phyloP scores from a whole-genome alignment of 805 yeast genomes.

The Torulaspora gathmanii region DNA sequence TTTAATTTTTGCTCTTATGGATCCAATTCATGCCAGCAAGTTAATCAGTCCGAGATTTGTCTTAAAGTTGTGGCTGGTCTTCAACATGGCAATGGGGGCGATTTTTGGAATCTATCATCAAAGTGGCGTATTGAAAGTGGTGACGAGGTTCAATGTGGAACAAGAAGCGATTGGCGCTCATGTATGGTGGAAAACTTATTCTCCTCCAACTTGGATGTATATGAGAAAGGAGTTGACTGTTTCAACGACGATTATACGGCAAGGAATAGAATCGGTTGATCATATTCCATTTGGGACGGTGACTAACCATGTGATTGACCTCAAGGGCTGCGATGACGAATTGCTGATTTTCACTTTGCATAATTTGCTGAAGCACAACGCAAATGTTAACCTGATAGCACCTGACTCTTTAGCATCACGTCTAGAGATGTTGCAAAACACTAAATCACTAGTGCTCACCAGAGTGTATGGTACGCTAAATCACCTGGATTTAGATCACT shows the following conservation, averaged over 20 bases:
- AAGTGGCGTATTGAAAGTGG: slow-evolving; percentile 76
- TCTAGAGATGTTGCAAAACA: slow-evolving; percentile 3
- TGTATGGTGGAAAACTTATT: slow-evolving; percentile 91
- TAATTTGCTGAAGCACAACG: slow-evolving; percentile 11
- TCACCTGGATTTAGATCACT: slow-evolving; percentile 73
- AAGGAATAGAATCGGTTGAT: slow-evolving; percentile 25
- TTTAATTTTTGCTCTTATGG: slow-evolving; percentile 54
- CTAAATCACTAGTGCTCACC: slow-evolving; percentile 9
- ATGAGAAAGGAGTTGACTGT: slow-evolving; percentile 23
- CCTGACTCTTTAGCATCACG: slow-evolving; percentile 20
- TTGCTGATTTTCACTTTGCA: slow-evolving; percentile 25
- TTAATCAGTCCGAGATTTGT: slow-evolving; percentile 17
- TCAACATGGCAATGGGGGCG: slow-evolving; percentile 54
- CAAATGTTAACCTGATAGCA: slow-evolving; percentile 14
- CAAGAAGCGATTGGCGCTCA: slow-evolving; percentile 36
- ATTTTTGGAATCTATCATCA: slow-evolving; percentile 84
- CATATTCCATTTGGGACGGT: slow-evolving; percentile 12
- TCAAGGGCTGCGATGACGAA: slow-evolving; percentile 42
- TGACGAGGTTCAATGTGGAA: slow-evolving; percentile 1
- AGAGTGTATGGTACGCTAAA: slow-evolving; percentile 37
- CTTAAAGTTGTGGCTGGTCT: slow-evolving; percentile 50
- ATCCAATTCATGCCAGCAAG: slow-evolving; percentile 29
- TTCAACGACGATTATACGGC: slow-evolving; percentile 21
- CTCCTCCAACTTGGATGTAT: slow-evolving; percentile 87
- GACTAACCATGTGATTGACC: slow-evolving; percentile 38